These are phyloP conservation scores for Fusarium penzigii DNA, from an alignment of 2,329 filamentous ascomycete species.

Conservation along the genomic window DNA sequence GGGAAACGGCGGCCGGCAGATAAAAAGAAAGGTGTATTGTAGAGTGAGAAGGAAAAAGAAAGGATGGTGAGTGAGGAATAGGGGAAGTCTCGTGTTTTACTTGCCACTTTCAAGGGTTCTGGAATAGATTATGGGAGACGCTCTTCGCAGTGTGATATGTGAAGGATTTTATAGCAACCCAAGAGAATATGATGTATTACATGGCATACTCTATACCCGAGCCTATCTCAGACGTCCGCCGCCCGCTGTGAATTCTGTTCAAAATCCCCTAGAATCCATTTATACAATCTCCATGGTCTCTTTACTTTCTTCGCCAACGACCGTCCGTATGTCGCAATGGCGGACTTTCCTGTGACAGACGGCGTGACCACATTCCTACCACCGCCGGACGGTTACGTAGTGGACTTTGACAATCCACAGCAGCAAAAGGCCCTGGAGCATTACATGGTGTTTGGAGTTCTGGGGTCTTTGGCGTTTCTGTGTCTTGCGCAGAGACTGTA, in stretches of 20 bases:
- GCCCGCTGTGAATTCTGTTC: no score
- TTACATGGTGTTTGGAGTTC: constrained; percentile 27
- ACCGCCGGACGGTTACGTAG: constrained; percentile 30
- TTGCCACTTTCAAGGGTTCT: not conserved
- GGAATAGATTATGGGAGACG: no score
- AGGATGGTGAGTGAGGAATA: not conserved
- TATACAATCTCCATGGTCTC: not conserved
- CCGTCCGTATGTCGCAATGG: constrained; percentile 5
- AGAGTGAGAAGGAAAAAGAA: not conserved
- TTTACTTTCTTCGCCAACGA: not conserved
- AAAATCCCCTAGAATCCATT: no score
- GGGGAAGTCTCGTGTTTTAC: not conserved
- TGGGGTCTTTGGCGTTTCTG: constrained; percentile 16
- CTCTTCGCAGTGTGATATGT: not conserved
- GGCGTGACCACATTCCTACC: constrained; percentile 24
- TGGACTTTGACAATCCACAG: constrained; percentile 34
- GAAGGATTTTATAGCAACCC: not conserved
- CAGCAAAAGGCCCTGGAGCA: constrained; percentile 21
- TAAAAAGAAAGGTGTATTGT: not conserved
- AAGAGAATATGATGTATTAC: not conserved
- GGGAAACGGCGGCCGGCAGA: not conserved
- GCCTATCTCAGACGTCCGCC: no score
- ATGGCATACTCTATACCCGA: no score
- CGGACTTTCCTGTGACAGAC: constrained; percentile 17
- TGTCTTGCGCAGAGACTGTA: constrained; percentile 31